Evolutionary conservation across 805 yeast genomes (phyloP).

Genomic region (Candida taoyuanica): DNA sequence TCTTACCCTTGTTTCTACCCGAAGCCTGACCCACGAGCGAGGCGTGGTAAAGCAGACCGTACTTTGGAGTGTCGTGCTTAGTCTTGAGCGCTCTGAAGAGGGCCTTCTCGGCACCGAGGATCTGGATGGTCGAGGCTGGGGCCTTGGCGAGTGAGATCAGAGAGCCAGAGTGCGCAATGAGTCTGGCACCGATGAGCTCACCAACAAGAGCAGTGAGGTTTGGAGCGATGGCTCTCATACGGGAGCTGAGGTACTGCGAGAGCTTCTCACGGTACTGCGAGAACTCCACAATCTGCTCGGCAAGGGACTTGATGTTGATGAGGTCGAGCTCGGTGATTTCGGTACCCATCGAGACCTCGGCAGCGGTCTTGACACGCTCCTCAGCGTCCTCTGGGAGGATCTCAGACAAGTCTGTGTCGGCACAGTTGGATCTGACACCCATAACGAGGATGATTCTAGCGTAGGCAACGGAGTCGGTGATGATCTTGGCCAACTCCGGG

Average conservation of each 20-base stretch:
- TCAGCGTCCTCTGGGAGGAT: slow-evolving; percentile 92
- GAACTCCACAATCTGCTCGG: slow-evolving; percentile 94
- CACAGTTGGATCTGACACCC: slow-evolving; percentile 91
- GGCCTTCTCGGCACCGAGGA: slow-evolving; percentile 98
- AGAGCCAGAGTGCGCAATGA: slow-evolving; percentile 96
- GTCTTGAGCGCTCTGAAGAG: slow-evolving; percentile 97
- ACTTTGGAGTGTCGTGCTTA: slow-evolving; percentile 97
- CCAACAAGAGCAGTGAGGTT: slow-evolving; percentile 94
- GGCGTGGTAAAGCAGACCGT: slow-evolving; percentile 95
- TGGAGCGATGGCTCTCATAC: slow-evolving; percentile 99
- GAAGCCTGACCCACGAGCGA: slow-evolving; percentile 97
- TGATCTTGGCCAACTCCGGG: slow-evolving; percentile 98
- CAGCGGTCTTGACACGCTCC: slow-evolving; percentile 89
- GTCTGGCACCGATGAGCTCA: slow-evolving; percentile 96
- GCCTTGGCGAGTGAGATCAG: slow-evolving; percentile 93
- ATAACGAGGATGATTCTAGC: slow-evolving; percentile 90
- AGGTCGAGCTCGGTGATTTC: slow-evolving; percentile 92
- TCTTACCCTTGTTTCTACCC: slow-evolving; percentile 97
- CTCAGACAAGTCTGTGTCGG: slow-evolving; percentile 84
- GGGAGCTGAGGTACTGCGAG: slow-evolving; percentile 81
- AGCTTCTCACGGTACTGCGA: slow-evolving; percentile 95
- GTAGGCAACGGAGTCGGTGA: slow-evolving; percentile 91
- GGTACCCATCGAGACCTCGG: slow-evolving; percentile 99
- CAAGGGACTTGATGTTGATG: slow-evolving; percentile 81
- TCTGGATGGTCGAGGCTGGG: slow-evolving; percentile 98